Evolutionary conservation across 1,284 basidiomycete species (phyloP), one percentile per base, ranked within the genome.

Genomic region (Cryptococcus wingfieldii): DNA sequence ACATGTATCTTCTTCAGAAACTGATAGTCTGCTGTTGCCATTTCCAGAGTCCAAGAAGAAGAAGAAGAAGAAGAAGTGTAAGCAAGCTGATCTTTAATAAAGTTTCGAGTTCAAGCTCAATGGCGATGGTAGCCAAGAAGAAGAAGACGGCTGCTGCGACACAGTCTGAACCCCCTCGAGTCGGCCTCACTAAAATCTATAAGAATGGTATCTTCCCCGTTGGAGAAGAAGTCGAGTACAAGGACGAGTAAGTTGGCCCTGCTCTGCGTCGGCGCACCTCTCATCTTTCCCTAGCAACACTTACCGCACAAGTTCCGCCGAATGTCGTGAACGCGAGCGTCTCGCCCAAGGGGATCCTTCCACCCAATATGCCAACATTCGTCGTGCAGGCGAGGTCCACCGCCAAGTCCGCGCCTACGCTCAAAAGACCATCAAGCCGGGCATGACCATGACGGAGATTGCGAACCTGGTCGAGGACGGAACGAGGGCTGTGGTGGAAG

Each of bases 361-460:
- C 62, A 79, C 80, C 47, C 93, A 85, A 0, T 98, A 98, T 78
- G 84, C 90, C 66, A 84, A 85, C 70, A 94, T 98, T 70, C 86
- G 96, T 49, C 84, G 87, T 56, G 96, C 87, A 34, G 90, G 90
- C 25, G 95, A 98, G 78, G 93, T 93, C n/a, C 96, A 99, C 75
- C 84, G 94, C 47, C 89, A 91, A 76, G 95, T 96, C 56, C 87
- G 96, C 54, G 63, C 74, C 58, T 85, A 90, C 70, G 94, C 90
- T 4, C 85, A 86, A 65, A 85, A 85, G 71, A 81, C 81, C 61
- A 97, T 99, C 73, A 85, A 85, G 64, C 94, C 95, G 7, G 96
- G 96, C 1, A 90, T 97, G 90, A 83, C 82, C 38, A 91, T 94
- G 88, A 95, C 86, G 2, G 90, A 97, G 66, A 97, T 98, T 66